Conservation (phyloP, 1,284 basidiomycete genomes). For the Ceratorhiza oryzae-sativae region DNA sequence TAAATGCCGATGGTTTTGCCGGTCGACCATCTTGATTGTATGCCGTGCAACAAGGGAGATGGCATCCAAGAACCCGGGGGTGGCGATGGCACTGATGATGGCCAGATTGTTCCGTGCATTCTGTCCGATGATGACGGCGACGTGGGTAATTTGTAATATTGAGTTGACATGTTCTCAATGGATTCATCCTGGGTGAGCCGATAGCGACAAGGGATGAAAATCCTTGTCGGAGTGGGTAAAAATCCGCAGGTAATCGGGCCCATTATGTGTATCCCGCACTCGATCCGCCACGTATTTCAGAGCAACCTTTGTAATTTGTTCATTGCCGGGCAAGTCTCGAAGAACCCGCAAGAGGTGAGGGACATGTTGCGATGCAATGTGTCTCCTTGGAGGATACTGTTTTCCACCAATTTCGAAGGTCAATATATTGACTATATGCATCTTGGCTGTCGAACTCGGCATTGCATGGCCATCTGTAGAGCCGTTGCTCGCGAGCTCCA, state of each 20-base stretch:
- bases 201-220: slow-evolving; percentile 12
- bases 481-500: not conserved
- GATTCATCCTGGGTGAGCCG: slow-evolving; percentile 4
- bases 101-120: not conserved
- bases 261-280: slow-evolving; percentile 11
- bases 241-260: not conserved
- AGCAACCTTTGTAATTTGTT: not conserved
- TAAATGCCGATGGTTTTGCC: slow-evolving; percentile 25
- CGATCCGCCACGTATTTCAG: slow-evolving; percentile 29
- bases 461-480: not conserved
- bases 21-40: not conserved
- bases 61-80: slow-evolving; percentile 21
- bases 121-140: not conserved
- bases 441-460: slow-evolving; percentile 10
- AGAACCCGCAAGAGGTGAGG: slow-evolving; percentile 9
- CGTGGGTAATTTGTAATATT: slow-evolving; percentile 27
- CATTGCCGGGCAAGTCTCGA: not conserved
- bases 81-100: not conserved
- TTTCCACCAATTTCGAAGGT: slow-evolving; percentile 28
- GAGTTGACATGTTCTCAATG: slow-evolving; percentile 15
- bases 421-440: slow-evolving; percentile 26
- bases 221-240: slow-evolving; percentile 33
- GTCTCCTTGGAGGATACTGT: not conserved
- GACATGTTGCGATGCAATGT: not conserved
- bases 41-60: slow-evolving; percentile 19